Conservation (phyloP, 2,329 filamentous ascomycete genomes). For the Colletotrichum gloeosporioides region DNA sequence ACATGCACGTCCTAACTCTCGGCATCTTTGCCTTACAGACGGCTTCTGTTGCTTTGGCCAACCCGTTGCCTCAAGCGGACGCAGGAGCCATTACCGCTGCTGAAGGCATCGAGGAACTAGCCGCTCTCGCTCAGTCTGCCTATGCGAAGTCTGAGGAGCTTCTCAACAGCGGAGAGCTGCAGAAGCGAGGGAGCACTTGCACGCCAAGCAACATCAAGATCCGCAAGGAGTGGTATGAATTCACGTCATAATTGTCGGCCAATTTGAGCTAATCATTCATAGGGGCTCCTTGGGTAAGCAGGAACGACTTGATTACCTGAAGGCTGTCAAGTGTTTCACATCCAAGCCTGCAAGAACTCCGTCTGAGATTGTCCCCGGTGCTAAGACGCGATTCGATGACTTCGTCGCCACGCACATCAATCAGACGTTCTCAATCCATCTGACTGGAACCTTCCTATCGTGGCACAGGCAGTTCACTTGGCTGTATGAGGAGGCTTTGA, state of each 20-base stretch:
- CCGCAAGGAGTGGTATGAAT: constrained; percentile 34
- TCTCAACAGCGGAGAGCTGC: constrained; percentile 10
- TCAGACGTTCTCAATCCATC: constrained; percentile 49
- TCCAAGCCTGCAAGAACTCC: constrained; percentile 39
- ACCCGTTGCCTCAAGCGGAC: neutral
- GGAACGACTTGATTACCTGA: constrained; percentile 37
- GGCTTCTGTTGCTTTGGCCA: constrained; percentile 8
- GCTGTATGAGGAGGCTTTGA: constrained; percentile 35
- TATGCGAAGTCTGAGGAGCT: constrained; percentile 28
- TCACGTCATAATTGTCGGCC: neutral
- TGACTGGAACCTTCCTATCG: constrained; percentile 33
- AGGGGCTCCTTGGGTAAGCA: neutral
- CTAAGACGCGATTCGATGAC: constrained; percentile 53
- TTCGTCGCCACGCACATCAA: constrained; percentile 55
- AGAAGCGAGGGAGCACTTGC: constrained; percentile 29
- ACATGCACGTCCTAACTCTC: neutral
- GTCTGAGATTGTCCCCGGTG: constrained; percentile 42
- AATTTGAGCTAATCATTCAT: neutral
- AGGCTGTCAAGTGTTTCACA: constrained; percentile 50
- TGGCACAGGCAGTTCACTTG: constrained; percentile 38
- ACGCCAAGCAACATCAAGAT: constrained; percentile 29
- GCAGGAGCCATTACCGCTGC: neutral
- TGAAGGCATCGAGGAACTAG: constrained; percentile 1
- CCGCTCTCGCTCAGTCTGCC: constrained; percentile 20
- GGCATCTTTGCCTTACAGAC: constrained; percentile 23